phyloP scores from a whole-genome alignment of 495 filamentous ascomycete species.

The Penicillium diatomitis region DNA sequence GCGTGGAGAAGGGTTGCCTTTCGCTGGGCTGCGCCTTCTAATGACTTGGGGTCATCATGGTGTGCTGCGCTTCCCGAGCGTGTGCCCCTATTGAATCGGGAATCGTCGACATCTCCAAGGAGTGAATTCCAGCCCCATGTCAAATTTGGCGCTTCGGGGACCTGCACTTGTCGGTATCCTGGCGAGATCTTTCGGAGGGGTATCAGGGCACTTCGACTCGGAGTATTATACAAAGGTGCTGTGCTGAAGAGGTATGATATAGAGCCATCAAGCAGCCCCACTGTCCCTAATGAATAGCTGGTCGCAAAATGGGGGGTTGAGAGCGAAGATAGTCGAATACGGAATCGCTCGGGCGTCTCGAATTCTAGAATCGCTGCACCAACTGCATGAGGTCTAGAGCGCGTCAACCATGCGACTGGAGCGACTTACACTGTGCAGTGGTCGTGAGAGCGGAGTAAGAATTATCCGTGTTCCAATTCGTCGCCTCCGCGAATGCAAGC shows the following conservation, averaged over 20 bases:
- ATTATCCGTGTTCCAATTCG: conserved; percentile 87
- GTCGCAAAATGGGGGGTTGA: conserved; percentile 86
- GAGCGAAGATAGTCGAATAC: conserved; percentile 70
- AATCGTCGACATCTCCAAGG: conserved; percentile 17
- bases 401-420: conserved; percentile 5
- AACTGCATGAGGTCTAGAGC: neutral
- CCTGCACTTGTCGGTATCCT: conserved; percentile 59
- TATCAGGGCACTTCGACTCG: conserved; percentile 48
- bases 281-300: conserved; percentile 75
- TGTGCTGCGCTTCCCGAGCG: neutral
- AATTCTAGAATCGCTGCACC: conserved; percentile 71
- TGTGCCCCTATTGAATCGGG: conserved; percentile 8
- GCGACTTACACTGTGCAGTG: conserved; percentile 62
- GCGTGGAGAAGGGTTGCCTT: conserved; percentile 75
- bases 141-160: conserved; percentile 27
- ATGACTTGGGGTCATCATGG: conserved; percentile 3
- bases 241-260: conserved; percentile 87
- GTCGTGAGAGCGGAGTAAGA: conserved; percentile 81
- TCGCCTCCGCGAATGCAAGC: conserved; percentile 78
- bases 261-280: conserved; percentile 83
- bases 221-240: conserved; percentile 50
- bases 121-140: conserved; percentile 28
- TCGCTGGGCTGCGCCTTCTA: conserved; percentile 16
- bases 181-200: conserved; percentile 55
- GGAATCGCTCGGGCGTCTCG: conserved; percentile 71